These are phyloP conservation scores for Annulohypoxylon nitens DNA, from an alignment of 495 filamentous ascomycete genomes.

Conservation along the genomic window DNA sequence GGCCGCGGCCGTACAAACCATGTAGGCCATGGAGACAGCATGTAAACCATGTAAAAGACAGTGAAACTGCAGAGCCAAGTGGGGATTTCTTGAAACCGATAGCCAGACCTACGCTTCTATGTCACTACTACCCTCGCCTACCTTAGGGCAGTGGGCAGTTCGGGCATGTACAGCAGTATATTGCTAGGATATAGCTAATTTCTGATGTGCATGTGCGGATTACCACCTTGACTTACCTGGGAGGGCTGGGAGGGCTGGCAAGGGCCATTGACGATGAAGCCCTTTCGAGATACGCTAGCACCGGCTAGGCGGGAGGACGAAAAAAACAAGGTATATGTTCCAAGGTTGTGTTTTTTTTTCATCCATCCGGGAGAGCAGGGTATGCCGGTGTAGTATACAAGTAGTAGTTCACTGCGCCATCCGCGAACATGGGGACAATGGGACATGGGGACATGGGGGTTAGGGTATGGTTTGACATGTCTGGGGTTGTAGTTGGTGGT, in stretches of 20 bases:
- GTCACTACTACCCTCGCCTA: slow-evolving; percentile 35
- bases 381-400: slow-evolving; percentile 28
- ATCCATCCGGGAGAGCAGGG: slow-evolving; percentile 27
- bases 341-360: not conserved
- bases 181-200: slow-evolving; percentile 42
- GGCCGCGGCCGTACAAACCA: slow-evolving; percentile 25
- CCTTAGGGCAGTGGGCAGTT: slow-evolving; percentile 31
- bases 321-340: slow-evolving; percentile 17
- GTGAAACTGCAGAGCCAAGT: slow-evolving; percentile 50
- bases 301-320: slow-evolving; percentile 38
- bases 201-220: slow-evolving; percentile 52
- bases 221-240: slow-evolving; percentile 41
- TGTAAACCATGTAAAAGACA: slow-evolving; percentile 25
- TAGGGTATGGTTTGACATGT: slow-evolving; percentile 4
- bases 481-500: slow-evolving; percentile 7
- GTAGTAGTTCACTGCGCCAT: slow-evolving; percentile 26
- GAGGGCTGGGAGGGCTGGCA: slow-evolving; percentile 10
- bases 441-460: slow-evolving; percentile 8
- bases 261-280: slow-evolving; percentile 44
- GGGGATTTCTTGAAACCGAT: slow-evolving; percentile 48
- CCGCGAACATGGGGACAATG: slow-evolving; percentile 9
- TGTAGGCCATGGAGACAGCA: slow-evolving; percentile 1
- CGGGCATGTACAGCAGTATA: slow-evolving; percentile 20
- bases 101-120: slow-evolving; percentile 41
- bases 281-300: slow-evolving; percentile 33